Evolutionary conservation across 1,284 basidiomycete genomes (phyloP).

Genomic region (Heterobasidion parviporum): DNA sequence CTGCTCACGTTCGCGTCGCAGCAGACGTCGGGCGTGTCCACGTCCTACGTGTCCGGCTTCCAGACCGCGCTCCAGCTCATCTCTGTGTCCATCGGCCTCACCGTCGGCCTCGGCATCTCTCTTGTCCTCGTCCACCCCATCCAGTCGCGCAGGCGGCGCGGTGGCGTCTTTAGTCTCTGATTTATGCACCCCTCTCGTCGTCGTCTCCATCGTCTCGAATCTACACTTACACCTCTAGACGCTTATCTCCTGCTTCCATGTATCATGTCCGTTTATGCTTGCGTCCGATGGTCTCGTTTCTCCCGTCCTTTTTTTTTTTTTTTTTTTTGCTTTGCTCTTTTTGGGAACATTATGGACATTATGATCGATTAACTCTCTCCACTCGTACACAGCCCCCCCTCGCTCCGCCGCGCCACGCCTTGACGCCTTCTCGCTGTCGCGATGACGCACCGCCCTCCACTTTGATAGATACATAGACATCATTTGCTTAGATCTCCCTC

Average conservation of each 20-base stretch:
- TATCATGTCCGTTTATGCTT: too few species aligned
- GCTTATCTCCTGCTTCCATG: background rate
- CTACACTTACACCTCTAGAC: background rate
- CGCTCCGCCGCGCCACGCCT: too few species aligned
- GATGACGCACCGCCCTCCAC: too few species aligned
- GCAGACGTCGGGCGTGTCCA: conserved; percentile 36
- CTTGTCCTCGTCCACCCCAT: conserved; percentile 52
- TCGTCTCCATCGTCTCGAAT: background rate
- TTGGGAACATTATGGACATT: too few species aligned
- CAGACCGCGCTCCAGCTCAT: conserved; percentile 59
- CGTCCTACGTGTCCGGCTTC: conserved; percentile 59
- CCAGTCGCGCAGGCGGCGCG: conserved; percentile 45
- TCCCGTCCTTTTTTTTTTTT: background rate
- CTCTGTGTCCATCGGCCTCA: conserved; percentile 54
- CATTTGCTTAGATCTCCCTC: too few species aligned
- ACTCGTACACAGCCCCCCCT: too few species aligned
- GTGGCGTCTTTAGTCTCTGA: conserved; percentile 52
- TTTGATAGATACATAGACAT: too few species aligned
- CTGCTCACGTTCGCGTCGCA: conserved; percentile 69
- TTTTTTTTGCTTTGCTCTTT: too few species aligned
- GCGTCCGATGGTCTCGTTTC: background rate
- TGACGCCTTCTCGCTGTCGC: too few species aligned
- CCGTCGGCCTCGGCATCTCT: conserved; percentile 66
- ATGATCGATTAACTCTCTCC: too few species aligned
- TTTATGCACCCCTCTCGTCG: too few species aligned